Percentiles rank a stretch among this genome's conserved stretches.
phyloP scores from a whole-genome alignment of 2,329 filamentous ascomycete genomes.

The Aspergillus uvarum region DNA sequence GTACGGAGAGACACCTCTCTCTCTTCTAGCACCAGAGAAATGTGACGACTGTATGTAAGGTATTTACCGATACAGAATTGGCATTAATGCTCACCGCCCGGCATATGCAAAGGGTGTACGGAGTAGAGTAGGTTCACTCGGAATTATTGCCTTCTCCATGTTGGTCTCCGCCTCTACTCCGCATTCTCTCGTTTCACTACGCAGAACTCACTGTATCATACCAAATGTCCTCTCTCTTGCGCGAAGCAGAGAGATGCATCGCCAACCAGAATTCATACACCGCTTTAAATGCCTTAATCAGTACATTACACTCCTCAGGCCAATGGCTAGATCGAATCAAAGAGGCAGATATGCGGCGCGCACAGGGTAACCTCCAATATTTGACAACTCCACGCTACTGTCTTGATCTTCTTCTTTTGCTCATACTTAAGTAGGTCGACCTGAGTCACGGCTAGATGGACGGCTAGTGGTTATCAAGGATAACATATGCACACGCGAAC shows the following conservation, averaged over 20 bases:
- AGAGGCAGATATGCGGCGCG: conserved; percentile 38
- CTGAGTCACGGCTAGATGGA: conserved; percentile 44
- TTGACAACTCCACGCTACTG: neutral
- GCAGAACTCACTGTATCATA: neutral
- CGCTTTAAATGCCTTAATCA: conserved; percentile 44
- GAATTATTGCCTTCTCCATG: neutral
- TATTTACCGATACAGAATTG: neutral
- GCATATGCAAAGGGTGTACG: neutral
- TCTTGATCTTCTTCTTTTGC: neutral
- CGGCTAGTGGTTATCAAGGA: conserved; percentile 68
- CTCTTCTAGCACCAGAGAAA: no score
- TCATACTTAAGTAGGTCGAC: conserved; percentile 25
- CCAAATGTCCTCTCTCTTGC: conserved; percentile 43
- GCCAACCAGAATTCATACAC: conserved; percentile 40
- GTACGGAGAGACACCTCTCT: no score
- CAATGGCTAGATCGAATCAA: conserved; percentile 38
- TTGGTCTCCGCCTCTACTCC: neutral
- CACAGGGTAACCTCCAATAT: conserved; percentile 30
- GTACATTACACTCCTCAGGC: conserved; percentile 34
- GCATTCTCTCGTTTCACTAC: neutral
- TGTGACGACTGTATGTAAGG: neutral
- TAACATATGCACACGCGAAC: conserved; percentile 66
- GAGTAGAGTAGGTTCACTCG: neutral
- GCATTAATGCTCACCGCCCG: conserved; percentile 1
- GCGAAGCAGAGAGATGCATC: conserved; percentile 46